A percentile compares a stretch with the other conserved stretches of the same genome.
These are phyloP conservation scores for Suillus sp. DNA, from an alignment of 768 basidiomycete species.

Conservation along the genomic window DNA sequence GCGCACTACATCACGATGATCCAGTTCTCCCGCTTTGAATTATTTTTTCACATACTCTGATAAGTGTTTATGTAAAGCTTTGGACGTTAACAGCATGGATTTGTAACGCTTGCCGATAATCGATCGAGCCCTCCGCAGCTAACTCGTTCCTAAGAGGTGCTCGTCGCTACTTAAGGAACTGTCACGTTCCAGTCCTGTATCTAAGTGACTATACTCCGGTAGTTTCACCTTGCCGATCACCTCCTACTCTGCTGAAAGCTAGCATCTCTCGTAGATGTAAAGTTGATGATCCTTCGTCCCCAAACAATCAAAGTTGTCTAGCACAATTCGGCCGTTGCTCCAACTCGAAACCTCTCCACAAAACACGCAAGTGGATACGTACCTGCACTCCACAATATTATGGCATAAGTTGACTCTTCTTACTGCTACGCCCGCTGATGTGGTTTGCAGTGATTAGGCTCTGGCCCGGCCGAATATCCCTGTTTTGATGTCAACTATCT, in stretches of 20 bases:
- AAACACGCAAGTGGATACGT: background rate
- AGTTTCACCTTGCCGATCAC: background rate
- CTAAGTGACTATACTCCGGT: background rate
- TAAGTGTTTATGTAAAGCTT: background rate
- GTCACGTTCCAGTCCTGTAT: background rate
- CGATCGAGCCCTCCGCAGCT: background rate
- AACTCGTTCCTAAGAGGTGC: background rate
- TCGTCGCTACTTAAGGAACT: background rate
- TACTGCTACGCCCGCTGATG: too few relatives aligned
- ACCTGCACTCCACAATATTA: background rate
- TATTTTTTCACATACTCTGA: background rate
- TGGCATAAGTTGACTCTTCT: too few relatives aligned
- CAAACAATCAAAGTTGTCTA: background rate
- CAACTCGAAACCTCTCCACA: background rate
- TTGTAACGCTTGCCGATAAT: background rate
- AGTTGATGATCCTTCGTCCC: background rate
- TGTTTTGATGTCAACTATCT: too few relatives aligned
- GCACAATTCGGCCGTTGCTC: too few relatives aligned
- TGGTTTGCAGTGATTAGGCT: too few relatives aligned
- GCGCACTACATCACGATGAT: background rate
- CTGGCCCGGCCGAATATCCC: too few relatives aligned
- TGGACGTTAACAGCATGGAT: background rate
- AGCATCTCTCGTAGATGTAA: background rate
- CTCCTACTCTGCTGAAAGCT: background rate
- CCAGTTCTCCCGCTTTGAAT: background rate